These are phyloP conservation scores for Tricholoma matsutake DNA, from an alignment of 768 basidiomycete genomes.

Conservation along the genomic window DNA sequence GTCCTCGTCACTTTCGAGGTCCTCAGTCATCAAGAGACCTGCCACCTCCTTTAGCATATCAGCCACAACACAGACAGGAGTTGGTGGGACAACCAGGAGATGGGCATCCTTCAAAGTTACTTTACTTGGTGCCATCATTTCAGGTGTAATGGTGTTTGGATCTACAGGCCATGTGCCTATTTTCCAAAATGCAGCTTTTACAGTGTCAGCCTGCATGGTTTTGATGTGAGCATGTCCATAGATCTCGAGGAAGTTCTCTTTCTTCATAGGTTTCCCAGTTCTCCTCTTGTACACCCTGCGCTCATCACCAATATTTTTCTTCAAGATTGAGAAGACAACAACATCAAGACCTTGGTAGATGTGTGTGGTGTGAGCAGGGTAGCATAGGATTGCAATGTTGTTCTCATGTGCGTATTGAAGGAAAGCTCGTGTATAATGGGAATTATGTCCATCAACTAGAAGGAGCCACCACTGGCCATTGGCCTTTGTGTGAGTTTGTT, in stretches of 20 bases:
- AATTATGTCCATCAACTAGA: slow-evolving; percentile 39
- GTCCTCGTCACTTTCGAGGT: not conserved
- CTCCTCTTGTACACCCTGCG: not conserved
- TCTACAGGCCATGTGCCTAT: slow-evolving; percentile 24
- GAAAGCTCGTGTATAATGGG: slow-evolving; percentile 32
- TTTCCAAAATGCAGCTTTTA: slow-evolving; percentile 21
- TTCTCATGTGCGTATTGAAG: slow-evolving; percentile 29
- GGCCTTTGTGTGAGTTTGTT: too few species aligned
- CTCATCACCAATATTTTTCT: slow-evolving; percentile 14
- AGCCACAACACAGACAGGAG: slow-evolving; percentile 4
- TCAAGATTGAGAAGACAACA: slow-evolving; percentile 40
- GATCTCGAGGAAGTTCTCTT: slow-evolving; percentile 20
- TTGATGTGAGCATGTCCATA: slow-evolving; percentile 10
- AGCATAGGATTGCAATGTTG: slow-evolving; percentile 37
- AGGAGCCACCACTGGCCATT: slow-evolving; percentile 26
- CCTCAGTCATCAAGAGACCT: not conserved
- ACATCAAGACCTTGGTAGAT: too few species aligned
- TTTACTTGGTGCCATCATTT: slow-evolving; percentile 21
- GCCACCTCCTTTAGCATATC: not conserved
- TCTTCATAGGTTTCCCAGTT: slow-evolving; percentile 7
- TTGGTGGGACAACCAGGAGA: slow-evolving; percentile 14
- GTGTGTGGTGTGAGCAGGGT: slow-evolving; percentile 42
- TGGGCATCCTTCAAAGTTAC: slow-evolving; percentile 11
- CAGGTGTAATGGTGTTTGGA: not conserved
- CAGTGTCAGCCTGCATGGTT: slow-evolving; percentile 7